These are phyloP conservation scores for Acacia crassicarpa DNA, from an alignment of 306 rosid genomes.

Conservation along the genomic window DNA sequence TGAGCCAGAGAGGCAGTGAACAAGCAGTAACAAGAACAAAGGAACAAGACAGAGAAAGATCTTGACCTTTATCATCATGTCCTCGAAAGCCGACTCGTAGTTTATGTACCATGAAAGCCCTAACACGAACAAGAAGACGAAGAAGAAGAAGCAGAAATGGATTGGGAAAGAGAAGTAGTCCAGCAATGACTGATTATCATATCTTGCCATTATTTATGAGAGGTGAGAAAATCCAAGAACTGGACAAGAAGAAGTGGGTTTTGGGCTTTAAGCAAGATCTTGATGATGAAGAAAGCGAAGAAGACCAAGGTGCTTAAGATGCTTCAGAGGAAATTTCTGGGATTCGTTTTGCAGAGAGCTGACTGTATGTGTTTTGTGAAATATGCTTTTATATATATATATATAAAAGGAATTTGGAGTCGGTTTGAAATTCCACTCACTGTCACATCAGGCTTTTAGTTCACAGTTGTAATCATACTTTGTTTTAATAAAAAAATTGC, in stretches of 20 bases:
- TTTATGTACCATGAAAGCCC: conserved; percentile 73
- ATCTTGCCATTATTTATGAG: conserved; percentile 46
- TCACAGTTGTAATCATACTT: neutral
- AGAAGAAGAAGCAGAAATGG: conserved; percentile 57
- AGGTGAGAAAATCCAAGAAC: neutral
- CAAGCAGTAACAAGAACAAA: conserved; percentile 43
- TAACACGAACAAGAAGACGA: conserved; percentile 51
- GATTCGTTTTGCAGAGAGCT: neutral
- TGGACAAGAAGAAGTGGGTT: neutral
- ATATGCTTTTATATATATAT: neutral
- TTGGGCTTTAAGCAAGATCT: neutral
- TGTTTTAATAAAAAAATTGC: neutral
- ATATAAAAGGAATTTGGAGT: neutral
- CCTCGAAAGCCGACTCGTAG: conserved; percentile 59
- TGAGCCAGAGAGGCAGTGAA: conserved; percentile 59
- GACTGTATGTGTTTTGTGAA: neutral
- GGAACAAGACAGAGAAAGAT: conserved; percentile 64
- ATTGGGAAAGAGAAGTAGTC: conserved; percentile 62
- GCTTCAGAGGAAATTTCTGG: neutral
- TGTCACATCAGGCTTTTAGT: neutral
- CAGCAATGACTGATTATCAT: conserved; percentile 38
- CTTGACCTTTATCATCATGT: conserved; percentile 53
- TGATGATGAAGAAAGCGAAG: neutral
- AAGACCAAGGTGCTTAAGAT: neutral
- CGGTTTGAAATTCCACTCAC: neutral